Evolutionary conservation across 2,329 filamentous ascomycete genomes (phyloP), one percentile per base, ranked within the genome.

Genomic region (Diaporthe citri): DNA sequence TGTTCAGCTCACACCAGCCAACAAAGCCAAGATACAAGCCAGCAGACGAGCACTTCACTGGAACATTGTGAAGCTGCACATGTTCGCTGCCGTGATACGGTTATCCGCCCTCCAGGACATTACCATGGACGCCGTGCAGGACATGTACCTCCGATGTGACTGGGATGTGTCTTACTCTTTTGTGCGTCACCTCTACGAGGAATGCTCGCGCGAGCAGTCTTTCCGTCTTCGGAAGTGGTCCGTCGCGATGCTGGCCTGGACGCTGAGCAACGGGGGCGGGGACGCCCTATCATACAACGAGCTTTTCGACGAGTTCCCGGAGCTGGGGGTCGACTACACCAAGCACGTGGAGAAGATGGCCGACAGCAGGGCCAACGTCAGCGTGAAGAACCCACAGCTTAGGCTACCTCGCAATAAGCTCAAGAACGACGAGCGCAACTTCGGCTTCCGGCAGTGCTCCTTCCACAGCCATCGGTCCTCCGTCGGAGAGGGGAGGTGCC

Each of bases 371-470:
- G 86, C 90, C 71, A 86, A 90, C 77, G 82, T 88, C 51, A 84
- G 87, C 78, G 85, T 89, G 82, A 91, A 91, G 85, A 91, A 91
- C 82, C 90, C 90, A 20, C 89, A 91, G 82, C 86, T 91, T 31
- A 86, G 90, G 76, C 86, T 91, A 71, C 87, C 88, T 20, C 87
- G 86, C 77, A 91, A 91, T 83, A 84, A 84, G 73, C 83, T 91
- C 31, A 85, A 87, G 76, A 90, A 87, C 81, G 89, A 90, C 60
- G 88, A 90, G 82, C 87, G 89, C 48, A 84, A 87, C 70, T 91
- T 90, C 78, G 90, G 89, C n/a, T 91, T 91, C 80, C 85, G 90
- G 34, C 88, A 90, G 80, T 91, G 90, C 80, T 90, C 89, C 17
- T 91, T 91, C 78, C 90, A 91, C 80, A 90, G 87, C 51, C 90